These are phyloP conservation scores for Aurifilum marmelostoma DNA, from an alignment of 2,329 filamentous ascomycete species.

Conservation along the genomic window DNA sequence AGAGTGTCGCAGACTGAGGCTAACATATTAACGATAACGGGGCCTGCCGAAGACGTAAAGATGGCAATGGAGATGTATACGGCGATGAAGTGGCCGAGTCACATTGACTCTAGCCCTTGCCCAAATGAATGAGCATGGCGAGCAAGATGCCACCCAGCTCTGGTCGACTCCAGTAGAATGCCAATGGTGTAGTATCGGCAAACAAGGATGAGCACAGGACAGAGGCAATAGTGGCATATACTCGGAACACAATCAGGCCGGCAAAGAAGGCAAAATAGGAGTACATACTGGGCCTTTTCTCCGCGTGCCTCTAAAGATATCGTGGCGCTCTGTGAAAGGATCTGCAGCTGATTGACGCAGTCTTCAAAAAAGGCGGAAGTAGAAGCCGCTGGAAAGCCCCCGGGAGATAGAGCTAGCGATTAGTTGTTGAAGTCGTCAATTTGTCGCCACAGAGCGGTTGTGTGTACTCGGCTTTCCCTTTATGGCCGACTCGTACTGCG, in stretches of 20 bases:
- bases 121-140: constrained; percentile 60
- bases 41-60: constrained; percentile 62
- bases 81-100: constrained; percentile 65
- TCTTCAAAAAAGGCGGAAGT: constrained; percentile 66
- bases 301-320: constrained; percentile 61
- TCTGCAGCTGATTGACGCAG: constrained; percentile 61
- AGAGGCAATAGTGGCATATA: constrained; percentile 50
- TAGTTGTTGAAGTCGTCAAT: constrained; percentile 66
- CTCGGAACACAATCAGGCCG: constrained; percentile 52
- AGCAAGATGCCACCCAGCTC: constrained; percentile 52
- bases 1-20: constrained; percentile 76
- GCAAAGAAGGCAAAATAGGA: constrained; percentile 62
- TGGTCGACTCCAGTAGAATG: constrained; percentile 41
- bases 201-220: constrained; percentile 50
- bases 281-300: constrained; percentile 65
- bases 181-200: constrained; percentile 65
- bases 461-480: constrained; percentile 62
- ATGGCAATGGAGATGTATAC: constrained; percentile 65
- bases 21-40: constrained; percentile 58
- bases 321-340: constrained; percentile 60
- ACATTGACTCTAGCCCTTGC: too few relatives aligned
- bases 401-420: constrained; percentile 54
- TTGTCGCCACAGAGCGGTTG: constrained; percentile 66
- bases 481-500: constrained; percentile 6
- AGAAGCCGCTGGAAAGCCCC: constrained; percentile 62